These are phyloP conservation scores for Colletotrichum sp. DNA, from an alignment of 2,329 filamentous ascomycete species.

Conservation along the genomic window DNA sequence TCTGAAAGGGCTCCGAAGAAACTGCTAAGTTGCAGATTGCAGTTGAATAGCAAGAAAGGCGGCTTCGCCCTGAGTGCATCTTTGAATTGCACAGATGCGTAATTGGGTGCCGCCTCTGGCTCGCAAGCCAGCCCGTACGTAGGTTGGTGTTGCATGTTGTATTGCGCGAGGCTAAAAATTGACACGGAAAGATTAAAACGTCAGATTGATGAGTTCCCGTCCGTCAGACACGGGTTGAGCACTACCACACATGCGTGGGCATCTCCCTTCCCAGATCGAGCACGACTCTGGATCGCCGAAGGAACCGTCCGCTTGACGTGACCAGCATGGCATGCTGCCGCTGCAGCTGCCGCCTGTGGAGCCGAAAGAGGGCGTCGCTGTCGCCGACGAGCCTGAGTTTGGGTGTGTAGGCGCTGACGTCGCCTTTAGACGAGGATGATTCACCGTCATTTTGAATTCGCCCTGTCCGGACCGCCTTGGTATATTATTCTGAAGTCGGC, in stretches of 20 bases:
- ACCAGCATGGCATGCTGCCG: not conserved
- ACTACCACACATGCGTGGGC: not conserved
- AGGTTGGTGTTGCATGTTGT: not conserved
- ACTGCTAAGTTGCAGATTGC: not conserved
- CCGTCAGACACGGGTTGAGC: not conserved
- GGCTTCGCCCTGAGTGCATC: not conserved
- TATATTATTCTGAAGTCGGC: not conserved
- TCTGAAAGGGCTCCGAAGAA: not conserved
- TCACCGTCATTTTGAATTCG: constrained; percentile 1
- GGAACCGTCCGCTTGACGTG: not conserved
- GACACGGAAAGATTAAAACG: not conserved
- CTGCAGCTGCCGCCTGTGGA: not conserved
- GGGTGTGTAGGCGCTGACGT: not conserved
- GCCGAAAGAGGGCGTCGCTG: not conserved
- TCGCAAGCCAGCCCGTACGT: constrained; percentile 4
- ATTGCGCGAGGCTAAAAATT: not conserved
- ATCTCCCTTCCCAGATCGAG: not conserved
- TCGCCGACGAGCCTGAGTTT: not conserved
- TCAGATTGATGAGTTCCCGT: not conserved
- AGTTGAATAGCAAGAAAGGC: not conserved
- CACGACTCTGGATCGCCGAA: not conserved
- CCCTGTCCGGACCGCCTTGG: not conserved
- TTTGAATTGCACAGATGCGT: not conserved
- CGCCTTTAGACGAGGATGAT: not conserved
- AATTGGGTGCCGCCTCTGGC: not conserved